Conservation (phyloP, 2,329 filamentous ascomycete species). For the Botrytis fragariae region DNA sequence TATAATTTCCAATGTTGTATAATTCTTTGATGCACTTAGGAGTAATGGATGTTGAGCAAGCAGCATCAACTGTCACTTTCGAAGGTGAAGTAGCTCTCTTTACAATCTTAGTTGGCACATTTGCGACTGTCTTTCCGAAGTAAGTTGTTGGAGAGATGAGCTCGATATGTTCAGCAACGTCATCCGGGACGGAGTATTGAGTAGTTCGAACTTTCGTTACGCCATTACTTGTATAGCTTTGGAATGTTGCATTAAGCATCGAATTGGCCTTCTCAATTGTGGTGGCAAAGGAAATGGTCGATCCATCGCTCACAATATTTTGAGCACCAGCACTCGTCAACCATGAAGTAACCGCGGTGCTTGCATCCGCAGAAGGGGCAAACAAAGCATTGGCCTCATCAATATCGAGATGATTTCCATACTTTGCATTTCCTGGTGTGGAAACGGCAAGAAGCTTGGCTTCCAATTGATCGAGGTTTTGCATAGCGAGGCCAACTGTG, state of each 20-base stretch:
- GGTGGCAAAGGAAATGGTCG: constrained; percentile 51
- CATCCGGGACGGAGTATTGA: constrained; percentile 32
- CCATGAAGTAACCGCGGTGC: constrained; percentile 53
- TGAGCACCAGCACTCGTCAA: constrained; percentile 51
- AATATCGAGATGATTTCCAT: constrained; percentile 52
- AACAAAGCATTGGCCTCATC: constrained; percentile 53
- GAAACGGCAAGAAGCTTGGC: constrained; percentile 45
- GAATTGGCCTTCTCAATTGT: constrained; percentile 51
- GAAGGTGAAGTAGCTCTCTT: constrained; percentile 7
- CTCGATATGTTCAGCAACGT: constrained; percentile 31
- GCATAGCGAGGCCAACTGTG: constrained; percentile 45
- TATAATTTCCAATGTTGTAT: constrained; percentile 50
- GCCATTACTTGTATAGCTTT: constrained; percentile 51
- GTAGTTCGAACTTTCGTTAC: constrained; percentile 37
- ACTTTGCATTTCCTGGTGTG: constrained; percentile 50
- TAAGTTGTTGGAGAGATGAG: constrained; percentile 35
- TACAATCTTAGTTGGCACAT: constrained; percentile 10
- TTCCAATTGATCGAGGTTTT: constrained; percentile 46
- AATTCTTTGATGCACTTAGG: constrained; percentile 48
- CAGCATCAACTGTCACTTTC: constrained; percentile 19
- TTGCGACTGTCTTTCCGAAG: constrained; percentile 30
- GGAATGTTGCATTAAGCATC: constrained; percentile 52
- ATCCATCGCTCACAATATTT: constrained; percentile 47
- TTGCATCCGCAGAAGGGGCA: constrained; percentile 49
- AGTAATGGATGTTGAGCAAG: constrained; percentile 42